phyloP scores from a whole-genome alignment of 2,329 filamentous ascomycete genomes.

The Fusarium citri region DNA sequence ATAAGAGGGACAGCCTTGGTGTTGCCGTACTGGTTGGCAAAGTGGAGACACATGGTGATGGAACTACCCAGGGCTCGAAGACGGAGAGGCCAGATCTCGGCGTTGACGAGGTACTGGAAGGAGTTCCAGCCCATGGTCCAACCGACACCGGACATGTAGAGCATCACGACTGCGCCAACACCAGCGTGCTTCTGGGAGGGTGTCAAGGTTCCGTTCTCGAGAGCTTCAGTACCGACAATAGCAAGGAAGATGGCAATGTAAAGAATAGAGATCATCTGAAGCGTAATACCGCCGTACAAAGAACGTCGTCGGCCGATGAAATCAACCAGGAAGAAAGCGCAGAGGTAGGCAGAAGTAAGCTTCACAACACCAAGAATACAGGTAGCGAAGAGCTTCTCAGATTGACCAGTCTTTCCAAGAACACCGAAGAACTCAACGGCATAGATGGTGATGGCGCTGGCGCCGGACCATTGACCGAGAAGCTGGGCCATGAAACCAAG shows the following conservation, averaged over 20 bases:
- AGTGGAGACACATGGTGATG: slow-evolving; percentile 18
- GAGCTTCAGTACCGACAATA: slow-evolving; percentile 8
- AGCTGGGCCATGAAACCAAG: slow-evolving; percentile 26
- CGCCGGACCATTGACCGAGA: slow-evolving; percentile 19
- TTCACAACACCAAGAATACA: slow-evolving; percentile 23
- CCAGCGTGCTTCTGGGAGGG: slow-evolving; percentile 15
- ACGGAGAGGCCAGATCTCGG: slow-evolving; percentile 21
- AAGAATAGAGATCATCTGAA: slow-evolving; percentile 9
- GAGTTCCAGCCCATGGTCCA: slow-evolving; percentile 28
- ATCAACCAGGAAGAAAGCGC: slow-evolving; percentile 22
- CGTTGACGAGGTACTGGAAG: slow-evolving; percentile 14
- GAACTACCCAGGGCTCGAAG: slow-evolving; percentile 22
- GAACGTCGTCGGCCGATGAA: slow-evolving; percentile 21
- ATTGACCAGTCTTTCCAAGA: slow-evolving; percentile 22
- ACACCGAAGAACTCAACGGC: slow-evolving; percentile 22
- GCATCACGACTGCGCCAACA: slow-evolving; percentile 13
- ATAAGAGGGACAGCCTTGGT: slow-evolving; percentile 19
- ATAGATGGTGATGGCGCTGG: slow-evolving; percentile 19
- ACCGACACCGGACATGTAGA: slow-evolving; percentile 13
- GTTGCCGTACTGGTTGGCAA: slow-evolving; percentile 23
- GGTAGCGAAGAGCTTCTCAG: slow-evolving; percentile 22
- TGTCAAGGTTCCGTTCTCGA: slow-evolving; percentile 9
- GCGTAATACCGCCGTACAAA: slow-evolving; percentile 7
- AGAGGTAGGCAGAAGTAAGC: slow-evolving; percentile 16
- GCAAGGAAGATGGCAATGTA: slow-evolving; percentile 24